These are phyloP conservation scores for Davidsoniella australis DNA, from an alignment of 2,329 filamentous ascomycete genomes.

Conservation along the genomic window DNA sequence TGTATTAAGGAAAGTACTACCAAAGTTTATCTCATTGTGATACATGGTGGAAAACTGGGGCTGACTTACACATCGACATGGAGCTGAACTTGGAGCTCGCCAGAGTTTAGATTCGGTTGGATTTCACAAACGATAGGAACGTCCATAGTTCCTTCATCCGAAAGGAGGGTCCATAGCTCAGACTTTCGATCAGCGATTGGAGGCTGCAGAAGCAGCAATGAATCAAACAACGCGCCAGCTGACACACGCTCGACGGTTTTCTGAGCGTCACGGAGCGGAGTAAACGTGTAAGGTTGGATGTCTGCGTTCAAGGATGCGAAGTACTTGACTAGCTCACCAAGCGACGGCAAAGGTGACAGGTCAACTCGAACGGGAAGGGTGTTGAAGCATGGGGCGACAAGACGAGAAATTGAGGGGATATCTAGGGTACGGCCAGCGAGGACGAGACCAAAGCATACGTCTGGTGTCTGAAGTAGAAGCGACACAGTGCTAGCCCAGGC, in stretches of 20 bases:
- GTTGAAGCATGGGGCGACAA: slow-evolving; percentile 88
- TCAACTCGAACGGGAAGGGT: slow-evolving; percentile 57
- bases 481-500: slow-evolving; percentile 53
- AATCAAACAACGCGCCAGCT: slow-evolving; percentile 51
- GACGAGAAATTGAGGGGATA: slow-evolving; percentile 46
- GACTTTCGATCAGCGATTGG: slow-evolving; percentile 36
- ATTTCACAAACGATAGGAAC: slow-evolving; percentile 64
- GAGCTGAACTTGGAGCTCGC: slow-evolving; percentile 41
- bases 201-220: slow-evolving; percentile 63
- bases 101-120: slow-evolving; percentile 30
- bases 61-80: slow-evolving; percentile 38
- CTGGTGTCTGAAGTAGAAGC: slow-evolving; percentile 34
- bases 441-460: slow-evolving; percentile 79
- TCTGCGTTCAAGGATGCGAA: slow-evolving; percentile 46
- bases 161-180: slow-evolving; percentile 36
- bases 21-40: not conserved
- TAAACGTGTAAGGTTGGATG: slow-evolving; percentile 53
- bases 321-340: slow-evolving; percentile 35
- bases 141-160: slow-evolving; percentile 50
- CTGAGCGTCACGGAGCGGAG: slow-evolving; percentile 57
- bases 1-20: not conserved
- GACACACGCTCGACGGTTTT: slow-evolving; percentile 24
- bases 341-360: slow-evolving; percentile 29
- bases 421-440: slow-evolving; percentile 57
- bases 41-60: not conserved